phyloP scores from a whole-genome alignment of 2,329 filamentous ascomycete genomes.

The Ophiocordyceps camponoti-floridani region DNA sequence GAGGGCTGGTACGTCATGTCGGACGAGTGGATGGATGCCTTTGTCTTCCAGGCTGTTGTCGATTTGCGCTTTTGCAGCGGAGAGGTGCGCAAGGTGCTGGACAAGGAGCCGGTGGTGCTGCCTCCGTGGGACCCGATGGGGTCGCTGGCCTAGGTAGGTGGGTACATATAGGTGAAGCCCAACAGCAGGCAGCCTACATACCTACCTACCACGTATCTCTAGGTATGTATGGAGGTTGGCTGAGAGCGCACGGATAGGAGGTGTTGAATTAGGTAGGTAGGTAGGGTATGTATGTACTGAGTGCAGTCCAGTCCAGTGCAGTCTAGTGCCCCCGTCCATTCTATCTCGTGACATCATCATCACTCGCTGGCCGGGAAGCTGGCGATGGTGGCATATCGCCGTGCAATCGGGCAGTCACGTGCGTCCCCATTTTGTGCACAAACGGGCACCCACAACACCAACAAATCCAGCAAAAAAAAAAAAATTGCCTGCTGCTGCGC shows the following conservation, averaged over 20 bases:
- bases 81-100: slow-evolving; percentile 51
- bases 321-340: too few species aligned
- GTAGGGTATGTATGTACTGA: too few species aligned
- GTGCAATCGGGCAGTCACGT: background rate
- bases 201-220: too few species aligned
- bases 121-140: slow-evolving; percentile 74
- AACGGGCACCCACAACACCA: background rate
- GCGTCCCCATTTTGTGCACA: background rate
- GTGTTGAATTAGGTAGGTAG: background rate
- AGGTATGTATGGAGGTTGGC: too few species aligned
- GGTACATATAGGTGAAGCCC: too few species aligned
- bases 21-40: slow-evolving; percentile 64
- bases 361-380: too few species aligned
- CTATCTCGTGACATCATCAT: too few species aligned
- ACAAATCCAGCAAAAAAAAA: too few species aligned
- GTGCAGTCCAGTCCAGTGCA: too few species aligned
- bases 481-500: background rate
- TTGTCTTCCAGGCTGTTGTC: slow-evolving; percentile 73
- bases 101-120: slow-evolving; percentile 51
- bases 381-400: background rate
- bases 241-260: too few species aligned
- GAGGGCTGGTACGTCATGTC: slow-evolving; percentile 85
- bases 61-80: slow-evolving; percentile 50
- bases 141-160: slow-evolving; percentile 35
- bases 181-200: background rate